Evolutionary conservation across 2,329 filamentous ascomycete genomes (phyloP).

Genomic region (Botrytis fabae): DNA sequence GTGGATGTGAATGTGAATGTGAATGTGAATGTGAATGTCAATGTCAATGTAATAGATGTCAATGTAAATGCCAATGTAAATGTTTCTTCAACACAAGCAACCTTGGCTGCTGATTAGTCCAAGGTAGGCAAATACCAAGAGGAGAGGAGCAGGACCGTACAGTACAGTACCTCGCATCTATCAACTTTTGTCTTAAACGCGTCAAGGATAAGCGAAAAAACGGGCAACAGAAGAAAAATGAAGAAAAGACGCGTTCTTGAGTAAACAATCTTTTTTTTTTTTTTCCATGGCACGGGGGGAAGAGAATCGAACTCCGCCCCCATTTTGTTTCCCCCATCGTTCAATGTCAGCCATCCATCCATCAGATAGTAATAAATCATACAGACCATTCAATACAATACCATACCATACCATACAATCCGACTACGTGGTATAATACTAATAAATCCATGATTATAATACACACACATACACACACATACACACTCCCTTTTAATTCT

Average conservation of each 20-base stretch:
- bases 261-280: background rate
- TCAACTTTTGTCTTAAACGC: background rate
- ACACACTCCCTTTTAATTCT: background rate
- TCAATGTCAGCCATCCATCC: background rate
- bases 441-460: background rate
- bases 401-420: background rate
- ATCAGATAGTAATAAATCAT: background rate
- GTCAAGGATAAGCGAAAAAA: slow-evolving; percentile 6
- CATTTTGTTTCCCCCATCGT: background rate
- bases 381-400: background rate
- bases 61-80: background rate
- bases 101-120: too few species aligned
- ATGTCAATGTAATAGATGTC: background rate
- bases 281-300: background rate
- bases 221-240: background rate
- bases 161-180: background rate
- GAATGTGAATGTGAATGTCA: too few species aligned
- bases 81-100: background rate
- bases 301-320: background rate
- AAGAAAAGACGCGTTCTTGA: background rate
- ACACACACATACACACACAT: background rate
- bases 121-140: background rate
- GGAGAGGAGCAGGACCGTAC: too few species aligned
- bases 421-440: background rate
- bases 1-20: too few species aligned